Conservation (phyloP, 2,329 filamentous ascomycete genomes). For the Acarospora socialis region DNA sequence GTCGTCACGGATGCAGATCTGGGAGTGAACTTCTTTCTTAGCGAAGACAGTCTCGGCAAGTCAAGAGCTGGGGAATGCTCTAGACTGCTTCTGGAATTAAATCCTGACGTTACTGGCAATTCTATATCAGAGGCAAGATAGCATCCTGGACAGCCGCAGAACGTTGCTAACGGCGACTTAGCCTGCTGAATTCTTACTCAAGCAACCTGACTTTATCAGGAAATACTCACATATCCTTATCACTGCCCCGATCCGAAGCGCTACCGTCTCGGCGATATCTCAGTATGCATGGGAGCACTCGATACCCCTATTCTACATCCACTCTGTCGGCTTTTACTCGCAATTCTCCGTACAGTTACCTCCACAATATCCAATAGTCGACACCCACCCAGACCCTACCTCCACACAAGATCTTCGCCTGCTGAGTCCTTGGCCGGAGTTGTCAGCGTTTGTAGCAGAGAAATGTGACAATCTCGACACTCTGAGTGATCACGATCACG, state of each 20-base stretch:
- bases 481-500: constrained; percentile 68
- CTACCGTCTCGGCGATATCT: constrained; percentile 36
- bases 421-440: constrained; percentile 71
- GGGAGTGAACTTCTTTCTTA: constrained; percentile 93
- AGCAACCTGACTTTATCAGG: constrained; percentile 24
- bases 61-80: constrained; percentile 66
- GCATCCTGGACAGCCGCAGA: neutral
- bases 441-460: constrained; percentile 50
- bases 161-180: constrained; percentile 6
- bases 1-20: constrained; percentile 69
- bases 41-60: constrained; percentile 61
- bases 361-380: constrained; percentile 76
- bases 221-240: constrained; percentile 48
- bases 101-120: constrained; percentile 75
- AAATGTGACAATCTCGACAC: constrained; percentile 55
- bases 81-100: constrained; percentile 68
- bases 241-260: constrained; percentile 42
- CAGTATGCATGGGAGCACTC: constrained; percentile 39
- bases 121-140: constrained; percentile 43
- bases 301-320: constrained; percentile 66
- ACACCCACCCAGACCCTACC: constrained; percentile 84
- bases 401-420: constrained; percentile 75
- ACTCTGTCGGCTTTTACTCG: constrained; percentile 85
- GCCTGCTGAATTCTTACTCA: constrained; percentile 15
- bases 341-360: constrained; percentile 71